Percentiles rank a stretch among this genome's conserved stretches.
These are phyloP conservation scores for Phytophthora rubi DNA, from an alignment of 352 stramenopile species.

Conservation along the genomic window DNA sequence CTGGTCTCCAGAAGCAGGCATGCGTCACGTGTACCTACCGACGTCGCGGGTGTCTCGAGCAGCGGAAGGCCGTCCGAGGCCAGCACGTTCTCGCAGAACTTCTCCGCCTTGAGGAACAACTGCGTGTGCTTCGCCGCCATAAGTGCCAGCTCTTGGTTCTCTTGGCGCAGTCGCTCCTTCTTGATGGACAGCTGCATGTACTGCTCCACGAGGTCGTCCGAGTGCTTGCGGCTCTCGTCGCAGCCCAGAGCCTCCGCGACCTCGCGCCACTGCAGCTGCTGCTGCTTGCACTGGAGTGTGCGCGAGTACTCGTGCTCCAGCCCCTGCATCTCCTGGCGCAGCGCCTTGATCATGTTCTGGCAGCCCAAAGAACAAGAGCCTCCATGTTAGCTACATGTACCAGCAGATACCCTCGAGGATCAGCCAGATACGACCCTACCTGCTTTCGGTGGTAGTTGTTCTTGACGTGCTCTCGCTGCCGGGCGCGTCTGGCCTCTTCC, in stretches of 20 bases:
- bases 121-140: conserved; percentile 48
- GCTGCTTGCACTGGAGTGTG: conserved; percentile 28
- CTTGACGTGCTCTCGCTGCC: conserved; percentile 68
- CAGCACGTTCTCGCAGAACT: conserved; percentile 21
- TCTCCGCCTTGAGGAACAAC: conserved; percentile 47
- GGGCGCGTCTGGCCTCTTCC: conserved; percentile 43
- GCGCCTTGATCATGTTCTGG: conserved; percentile 44
- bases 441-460: conserved; percentile 53
- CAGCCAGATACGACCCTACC: conserved; percentile 9
- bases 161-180: conserved; percentile 55
- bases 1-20: conserved; percentile 15
- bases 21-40: conserved; percentile 18
- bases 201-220: conserved; percentile 38
- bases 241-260: conserved; percentile 12
- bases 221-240: conserved; percentile 16
- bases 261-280: conserved; percentile 27
- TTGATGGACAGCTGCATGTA: conserved; percentile 60
- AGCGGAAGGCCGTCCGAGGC: conserved; percentile 37
- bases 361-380: neutral
- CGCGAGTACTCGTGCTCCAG: conserved; percentile 48
- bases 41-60: conserved; percentile 11
- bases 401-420: neutral
- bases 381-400: conserved; percentile 3
- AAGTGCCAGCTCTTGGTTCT: conserved; percentile 58
- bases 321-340: conserved; percentile 42